Base-by-base conservation (phyloP, 495 filamentous ascomycete genomes). In the Lasiosphaeria ovina region DNA sequence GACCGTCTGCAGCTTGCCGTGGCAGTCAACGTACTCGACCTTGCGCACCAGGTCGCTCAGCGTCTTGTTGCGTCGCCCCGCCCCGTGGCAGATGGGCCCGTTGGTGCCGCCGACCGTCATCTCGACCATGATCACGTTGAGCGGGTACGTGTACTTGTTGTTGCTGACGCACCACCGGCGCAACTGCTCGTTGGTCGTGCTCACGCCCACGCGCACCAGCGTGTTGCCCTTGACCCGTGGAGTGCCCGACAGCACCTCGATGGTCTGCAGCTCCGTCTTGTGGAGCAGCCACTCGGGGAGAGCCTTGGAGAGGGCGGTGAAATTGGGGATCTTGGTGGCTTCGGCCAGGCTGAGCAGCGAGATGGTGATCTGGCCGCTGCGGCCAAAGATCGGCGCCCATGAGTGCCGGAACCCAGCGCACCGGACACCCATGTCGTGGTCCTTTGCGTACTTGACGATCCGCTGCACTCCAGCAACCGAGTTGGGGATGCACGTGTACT, bases 101-200 rank as follows among this genome's bases (percentile, higher is more conserved):
- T 82, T 83, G n/a, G 74, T 72, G 3, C 81, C 81, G 3, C 79
- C 80, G 34, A 77, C 64, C 0, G 81, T 84, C 34, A 83, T 77
- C 71, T 83, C 81, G 6, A 83, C 81, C 53, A 83, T 70, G 49
- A 83, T 77, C 7, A 80, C 77, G 62, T 83, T 77, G 4, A 78
- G 61, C 2, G 81, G 76, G 4, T 82, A 60, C 4, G 74, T 68
- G 70, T 75, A 80, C 36, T 58, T 64, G n/a, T 48, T 57, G 2
- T 66, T 64, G 7, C 64, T 60, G 49, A 81, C 69, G 3, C 74
- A 67, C 79, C 81, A 83, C 12, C 78, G 68, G 32, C 81, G 65
- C 34, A 83, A 75, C 35, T 76, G 72, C 59, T 83, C 81, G 59
- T 79, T 83, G 1, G 81, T 81, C 0, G 77, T 74, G 1, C 74